Conservation (phyloP, 352 stramenopile genomes). For the Achlya hypogyna region DNA sequence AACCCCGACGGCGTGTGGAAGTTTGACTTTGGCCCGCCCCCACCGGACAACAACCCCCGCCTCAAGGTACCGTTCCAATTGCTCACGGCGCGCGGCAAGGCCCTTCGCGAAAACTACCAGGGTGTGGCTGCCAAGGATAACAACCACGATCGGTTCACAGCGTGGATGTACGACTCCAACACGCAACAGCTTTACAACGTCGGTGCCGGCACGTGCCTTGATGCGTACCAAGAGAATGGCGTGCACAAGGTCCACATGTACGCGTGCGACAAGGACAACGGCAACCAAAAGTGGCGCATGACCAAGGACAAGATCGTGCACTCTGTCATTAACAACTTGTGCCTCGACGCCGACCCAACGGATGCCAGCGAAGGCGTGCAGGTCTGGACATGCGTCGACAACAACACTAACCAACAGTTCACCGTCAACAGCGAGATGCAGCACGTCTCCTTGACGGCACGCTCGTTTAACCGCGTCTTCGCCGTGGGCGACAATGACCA, state of each 20-base stretch:
- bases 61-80: not conserved
- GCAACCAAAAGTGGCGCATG: constrained; percentile 20
- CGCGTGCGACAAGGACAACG: constrained; percentile 26
- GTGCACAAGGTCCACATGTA: not conserved
- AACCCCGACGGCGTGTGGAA: constrained; percentile 5
- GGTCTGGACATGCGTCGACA: not conserved
- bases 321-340: not conserved
- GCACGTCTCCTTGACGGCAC: not conserved
- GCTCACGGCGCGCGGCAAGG: not conserved
- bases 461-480: constrained; percentile 11
- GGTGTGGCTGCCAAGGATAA: not conserved
- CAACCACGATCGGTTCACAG: constrained; percentile 5
- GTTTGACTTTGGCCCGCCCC: constrained; percentile 5
- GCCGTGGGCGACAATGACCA: constrained; percentile 24
- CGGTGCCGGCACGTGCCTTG: constrained; percentile 40
- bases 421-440: constrained; percentile 18
- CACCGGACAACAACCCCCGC: not conserved
- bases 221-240: constrained; percentile 32
- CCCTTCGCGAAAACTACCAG: not conserved
- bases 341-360: not conserved
- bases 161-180: constrained; percentile 38
- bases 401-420: constrained; percentile 11
- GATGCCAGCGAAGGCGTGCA: constrained; percentile 22
- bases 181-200: constrained; percentile 36
- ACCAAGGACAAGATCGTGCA: not conserved